Evolutionary conservation across 345 rosid genomes (phyloP).

Genomic region (Moricandia arvensis): DNA sequence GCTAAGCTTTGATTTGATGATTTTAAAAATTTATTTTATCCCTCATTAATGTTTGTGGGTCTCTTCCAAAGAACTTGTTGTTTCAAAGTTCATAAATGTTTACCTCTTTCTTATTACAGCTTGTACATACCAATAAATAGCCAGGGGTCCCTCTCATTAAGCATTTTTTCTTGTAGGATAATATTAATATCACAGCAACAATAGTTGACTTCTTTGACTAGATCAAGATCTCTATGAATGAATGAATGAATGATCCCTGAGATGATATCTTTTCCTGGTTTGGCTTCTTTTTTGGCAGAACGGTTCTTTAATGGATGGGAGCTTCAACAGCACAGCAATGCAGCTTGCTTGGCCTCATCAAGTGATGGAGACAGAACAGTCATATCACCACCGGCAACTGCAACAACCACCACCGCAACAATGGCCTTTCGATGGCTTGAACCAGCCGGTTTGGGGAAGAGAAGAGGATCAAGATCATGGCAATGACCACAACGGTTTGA

Average conservation of each 20-base stretch:
- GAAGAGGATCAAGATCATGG: conserved; percentile 74
- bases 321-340: conserved; percentile 54
- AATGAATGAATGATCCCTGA: conserved; percentile 26
- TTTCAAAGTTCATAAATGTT: conserved; percentile 26
- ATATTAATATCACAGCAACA: conserved; percentile 32
- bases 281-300: conserved; percentile 34
- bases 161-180: conserved; percentile 33
- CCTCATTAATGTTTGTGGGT: conserved; percentile 31
- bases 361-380: conserved; percentile 43
- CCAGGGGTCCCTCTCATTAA: conserved; percentile 34
- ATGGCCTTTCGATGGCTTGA: conserved; percentile 59
- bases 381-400: conserved; percentile 50
- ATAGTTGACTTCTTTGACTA: conserved; percentile 30
- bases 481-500: conserved; percentile 42
- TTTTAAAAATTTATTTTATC: background rate
- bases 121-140: conserved; percentile 32
- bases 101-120: conserved; percentile 20
- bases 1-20: conserved; percentile 11
- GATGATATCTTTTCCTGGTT: conserved; percentile 7
- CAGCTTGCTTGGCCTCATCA: conserved; percentile 69
- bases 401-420: conserved; percentile 71
- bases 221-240: conserved; percentile 25
- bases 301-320: conserved; percentile 63
- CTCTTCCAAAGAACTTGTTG: conserved; percentile 28
- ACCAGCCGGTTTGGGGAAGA: conserved; percentile 69